Percentiles rank a stretch among this genome's conserved stretches.
Evolutionary conservation across 805 yeast species (phyloP).

Genomic region (Candida maesae): DNA sequence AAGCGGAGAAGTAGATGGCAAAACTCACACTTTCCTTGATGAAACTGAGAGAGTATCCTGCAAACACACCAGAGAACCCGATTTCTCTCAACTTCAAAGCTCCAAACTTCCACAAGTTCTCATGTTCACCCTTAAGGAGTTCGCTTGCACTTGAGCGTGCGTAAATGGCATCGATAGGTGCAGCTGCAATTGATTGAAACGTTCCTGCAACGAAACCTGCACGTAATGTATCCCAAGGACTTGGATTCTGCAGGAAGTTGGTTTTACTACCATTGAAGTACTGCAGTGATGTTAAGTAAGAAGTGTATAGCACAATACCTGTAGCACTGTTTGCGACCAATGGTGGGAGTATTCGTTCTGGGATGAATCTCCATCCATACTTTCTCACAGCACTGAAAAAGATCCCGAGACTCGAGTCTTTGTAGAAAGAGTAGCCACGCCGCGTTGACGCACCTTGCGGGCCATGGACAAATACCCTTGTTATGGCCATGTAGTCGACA

Average conservation of each 20-base stretch:
- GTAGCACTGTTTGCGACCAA: conserved; percentile 84
- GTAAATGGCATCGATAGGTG: conserved; percentile 89
- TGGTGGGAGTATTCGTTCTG: conserved; percentile 80
- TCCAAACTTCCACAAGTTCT: conserved; percentile 77
- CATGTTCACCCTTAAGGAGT: conserved; percentile 60
- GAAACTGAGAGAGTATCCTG: conserved; percentile 78
- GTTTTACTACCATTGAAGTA: conserved; percentile 27
- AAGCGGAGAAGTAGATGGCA: conserved; percentile 78
- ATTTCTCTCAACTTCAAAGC: conserved; percentile 61
- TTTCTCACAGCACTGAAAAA: conserved; percentile 63
- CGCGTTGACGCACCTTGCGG: conserved; percentile 32
- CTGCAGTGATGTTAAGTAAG: conserved; percentile 61
- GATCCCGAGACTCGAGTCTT: conserved; percentile 79
- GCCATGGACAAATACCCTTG: conserved; percentile 49
- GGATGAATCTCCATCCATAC: conserved; percentile 85
- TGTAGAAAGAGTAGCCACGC: conserved; percentile 38
- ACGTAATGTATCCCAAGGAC: conserved; percentile 53
- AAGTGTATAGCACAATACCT: conserved; percentile 79
- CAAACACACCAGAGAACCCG: conserved; percentile 82
- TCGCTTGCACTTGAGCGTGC: conserved; percentile 78
- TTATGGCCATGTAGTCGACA: conserved; percentile 76
- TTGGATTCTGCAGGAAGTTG: conserved; percentile 21
- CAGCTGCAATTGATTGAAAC: conserved; percentile 84
- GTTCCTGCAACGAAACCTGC: conserved; percentile 89
- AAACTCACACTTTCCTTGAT: conserved; percentile 79